phyloP scores from a whole-genome alignment of 495 filamentous ascomycete genomes.

The Penicillium ochrochloron region DNA sequence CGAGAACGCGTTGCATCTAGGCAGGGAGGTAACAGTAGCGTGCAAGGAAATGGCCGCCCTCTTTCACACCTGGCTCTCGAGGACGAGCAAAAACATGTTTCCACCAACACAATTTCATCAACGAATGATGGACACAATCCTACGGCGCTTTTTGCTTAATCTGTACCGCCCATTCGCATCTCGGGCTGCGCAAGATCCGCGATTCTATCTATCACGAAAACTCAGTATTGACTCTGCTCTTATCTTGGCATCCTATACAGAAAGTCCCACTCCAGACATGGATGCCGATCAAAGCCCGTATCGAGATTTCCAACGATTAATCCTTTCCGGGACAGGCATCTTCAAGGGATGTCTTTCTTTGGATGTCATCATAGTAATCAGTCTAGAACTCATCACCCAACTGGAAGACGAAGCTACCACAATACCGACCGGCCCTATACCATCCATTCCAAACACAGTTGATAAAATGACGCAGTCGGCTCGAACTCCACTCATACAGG shows the following conservation, averaged over 20 bases:
- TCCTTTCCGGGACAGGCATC: constrained; percentile 43
- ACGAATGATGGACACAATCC: constrained; percentile 35
- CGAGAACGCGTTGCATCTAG: constrained; percentile 43
- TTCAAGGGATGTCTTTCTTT: constrained; percentile 45
- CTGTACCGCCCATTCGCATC: constrained; percentile 52
- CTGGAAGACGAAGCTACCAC: constrained; percentile 30
- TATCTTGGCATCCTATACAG: constrained; percentile 43
- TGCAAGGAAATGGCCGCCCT: constrained; percentile 29
- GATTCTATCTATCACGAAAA: constrained; percentile 55
- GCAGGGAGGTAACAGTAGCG: constrained; percentile 33
- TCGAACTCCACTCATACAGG: constrained; percentile 20
- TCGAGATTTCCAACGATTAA: constrained; percentile 37
- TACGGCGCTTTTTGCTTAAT: constrained; percentile 53
- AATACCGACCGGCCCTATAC: constrained; percentile 9
- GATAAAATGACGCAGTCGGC: constrained; percentile 21
- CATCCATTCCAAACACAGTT: neutral
- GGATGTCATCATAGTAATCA: constrained; percentile 36
- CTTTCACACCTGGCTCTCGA: constrained; percentile 13
- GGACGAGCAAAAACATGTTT: constrained; percentile 1
- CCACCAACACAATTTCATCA: constrained; percentile 37
- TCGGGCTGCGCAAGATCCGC: constrained; percentile 44
- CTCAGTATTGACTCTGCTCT: constrained; percentile 49
- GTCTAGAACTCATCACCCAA: constrained; percentile 47
- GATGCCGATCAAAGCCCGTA: constrained; percentile 29
- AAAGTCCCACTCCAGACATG: constrained; percentile 18